These are phyloP conservation scores for Paraurostyla sp. DNA, from an alignment of 73 alveolate species.

Conservation along the genomic window DNA sequence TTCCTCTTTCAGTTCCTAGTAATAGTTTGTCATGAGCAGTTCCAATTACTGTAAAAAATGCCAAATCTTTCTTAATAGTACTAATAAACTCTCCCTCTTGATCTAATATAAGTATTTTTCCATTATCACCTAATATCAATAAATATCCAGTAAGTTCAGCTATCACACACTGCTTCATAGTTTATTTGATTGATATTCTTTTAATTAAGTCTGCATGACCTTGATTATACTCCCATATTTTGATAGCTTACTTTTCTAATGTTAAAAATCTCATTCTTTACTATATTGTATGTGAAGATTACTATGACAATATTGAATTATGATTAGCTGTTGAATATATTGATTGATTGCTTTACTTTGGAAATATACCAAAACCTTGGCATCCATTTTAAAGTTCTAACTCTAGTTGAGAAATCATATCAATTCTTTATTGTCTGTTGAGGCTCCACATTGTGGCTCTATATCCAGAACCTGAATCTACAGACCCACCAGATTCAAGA, in stretches of 20 bases:
- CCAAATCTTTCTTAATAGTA: slow-evolving; percentile 30
- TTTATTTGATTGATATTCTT: slow-evolving; percentile 42
- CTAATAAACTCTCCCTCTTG: slow-evolving; percentile 71
- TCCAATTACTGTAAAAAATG: slow-evolving; percentile 37
- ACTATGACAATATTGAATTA: not conserved
- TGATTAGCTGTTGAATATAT: not conserved
- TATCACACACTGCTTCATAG: not conserved
- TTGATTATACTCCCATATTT: slow-evolving; percentile 28
- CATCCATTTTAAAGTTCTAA: slow-evolving; percentile 38
- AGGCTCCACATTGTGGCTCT: slow-evolving; percentile 57
- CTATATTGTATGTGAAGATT: not conserved
- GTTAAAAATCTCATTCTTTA: slow-evolving; percentile 34
- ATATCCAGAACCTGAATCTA: slow-evolving; percentile 39
- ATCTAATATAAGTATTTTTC: slow-evolving; percentile 70
- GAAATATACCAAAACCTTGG: not conserved
- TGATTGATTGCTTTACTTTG: not conserved
- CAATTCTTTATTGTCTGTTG: slow-evolving; percentile 16
- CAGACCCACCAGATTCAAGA: slow-evolving; percentile 8
- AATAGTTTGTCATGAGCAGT: slow-evolving; percentile 58
- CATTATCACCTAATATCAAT: slow-evolving; percentile 64
- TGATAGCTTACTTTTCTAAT: slow-evolving; percentile 32
- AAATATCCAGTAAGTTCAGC: slow-evolving; percentile 47
- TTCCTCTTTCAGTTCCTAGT: slow-evolving; percentile 72
- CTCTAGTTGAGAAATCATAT: slow-evolving; percentile 29
- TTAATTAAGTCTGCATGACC: slow-evolving; percentile 41